Percentiles rank a stretch among this genome's conserved stretches.
phyloP scores from a whole-genome alignment of 2,329 filamentous ascomycete genomes.

The Clarireedia paspali region DNA sequence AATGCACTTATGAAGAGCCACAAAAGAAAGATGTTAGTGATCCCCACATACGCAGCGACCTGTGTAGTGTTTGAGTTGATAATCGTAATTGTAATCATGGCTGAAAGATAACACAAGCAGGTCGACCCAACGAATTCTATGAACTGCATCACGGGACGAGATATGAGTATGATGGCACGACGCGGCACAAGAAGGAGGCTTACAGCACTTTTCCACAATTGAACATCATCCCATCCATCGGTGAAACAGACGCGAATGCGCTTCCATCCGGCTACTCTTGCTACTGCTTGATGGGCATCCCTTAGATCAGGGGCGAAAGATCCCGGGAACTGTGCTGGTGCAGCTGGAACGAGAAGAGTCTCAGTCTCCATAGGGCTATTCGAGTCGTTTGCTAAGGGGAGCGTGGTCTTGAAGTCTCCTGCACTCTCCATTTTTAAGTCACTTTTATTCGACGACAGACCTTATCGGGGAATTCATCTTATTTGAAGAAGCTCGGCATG shows the following conservation, averaged over 20 bases:
- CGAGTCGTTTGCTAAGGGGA: background rate
- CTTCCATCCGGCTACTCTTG: constrained; percentile 1
- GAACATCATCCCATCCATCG: constrained; percentile 15
- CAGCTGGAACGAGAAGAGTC: background rate
- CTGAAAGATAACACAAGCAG: constrained; percentile 27
- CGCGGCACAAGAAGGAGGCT: background rate
- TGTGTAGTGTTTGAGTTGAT: constrained; percentile 24
- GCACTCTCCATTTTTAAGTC: background rate
- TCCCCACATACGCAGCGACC: constrained; percentile 27
- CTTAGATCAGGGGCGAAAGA: constrained; percentile 16
- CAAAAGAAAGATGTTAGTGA: constrained; percentile 31
- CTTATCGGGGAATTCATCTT: no score
- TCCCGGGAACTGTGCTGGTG: constrained; percentile 16
- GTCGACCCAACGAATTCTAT: constrained; percentile 29
- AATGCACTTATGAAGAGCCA: constrained; percentile 43
- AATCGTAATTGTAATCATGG: constrained; percentile 28
- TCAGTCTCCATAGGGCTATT: background rate
- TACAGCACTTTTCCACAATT: constrained; percentile 14
- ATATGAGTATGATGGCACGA: background rate
- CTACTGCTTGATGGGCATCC: constrained; percentile 9
- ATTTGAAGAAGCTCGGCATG: no score
- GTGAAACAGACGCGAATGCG: constrained; percentile 7
- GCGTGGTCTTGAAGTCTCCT: background rate
- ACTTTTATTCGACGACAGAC: no score
- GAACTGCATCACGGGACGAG: constrained; percentile 16